phyloP scores from a whole-genome alignment of 306 rosid genomes.

The Sesbania bispinosa region DNA sequence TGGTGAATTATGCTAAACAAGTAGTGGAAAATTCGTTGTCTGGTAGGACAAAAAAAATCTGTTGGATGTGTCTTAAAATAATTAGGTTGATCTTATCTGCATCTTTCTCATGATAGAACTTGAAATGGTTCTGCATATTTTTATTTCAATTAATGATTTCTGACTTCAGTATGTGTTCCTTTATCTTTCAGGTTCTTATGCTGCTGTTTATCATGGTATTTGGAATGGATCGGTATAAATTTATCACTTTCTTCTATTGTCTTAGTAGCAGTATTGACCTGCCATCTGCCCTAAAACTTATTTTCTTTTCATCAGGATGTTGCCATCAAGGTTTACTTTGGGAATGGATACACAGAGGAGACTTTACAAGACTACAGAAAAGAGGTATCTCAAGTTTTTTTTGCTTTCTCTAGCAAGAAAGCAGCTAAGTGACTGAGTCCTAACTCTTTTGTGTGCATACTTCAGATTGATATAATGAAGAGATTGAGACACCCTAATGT shows the following conservation, averaged over 20 bases:
- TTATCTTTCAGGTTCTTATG: slow-evolving; percentile 57
- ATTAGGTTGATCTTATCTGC: slow-evolving; percentile 7
- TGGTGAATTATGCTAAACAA: not conserved
- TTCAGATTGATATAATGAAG: slow-evolving; percentile 82
- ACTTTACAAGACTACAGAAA: slow-evolving; percentile 49
- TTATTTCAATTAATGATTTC: not conserved
- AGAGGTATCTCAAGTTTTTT: slow-evolving; percentile 44
- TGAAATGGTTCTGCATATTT: not conserved
- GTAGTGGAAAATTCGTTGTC: slow-evolving; percentile 8
- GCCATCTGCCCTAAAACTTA: slow-evolving; percentile 9
- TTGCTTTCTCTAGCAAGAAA: slow-evolving; percentile 19
- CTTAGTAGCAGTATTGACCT: not conserved
- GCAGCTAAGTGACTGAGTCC: slow-evolving; percentile 18
- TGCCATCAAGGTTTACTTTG: slow-evolving; percentile 62
- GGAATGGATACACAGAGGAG: slow-evolving; percentile 50
- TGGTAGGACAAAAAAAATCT: not conserved
- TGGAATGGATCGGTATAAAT: slow-evolving; percentile 76
- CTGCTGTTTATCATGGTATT: slow-evolving; percentile 64
- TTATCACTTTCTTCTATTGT: slow-evolving; percentile 14
- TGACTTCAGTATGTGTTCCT: not conserved
- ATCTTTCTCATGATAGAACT: not conserved
- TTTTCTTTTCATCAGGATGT: slow-evolving; percentile 51
- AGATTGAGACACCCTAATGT: slow-evolving; percentile 85
- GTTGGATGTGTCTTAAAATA: not conserved
- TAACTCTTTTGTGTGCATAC: slow-evolving; percentile 10